phyloP scores from a whole-genome alignment of 139 green algal genomes.

The Chlorella sp. region DNA sequence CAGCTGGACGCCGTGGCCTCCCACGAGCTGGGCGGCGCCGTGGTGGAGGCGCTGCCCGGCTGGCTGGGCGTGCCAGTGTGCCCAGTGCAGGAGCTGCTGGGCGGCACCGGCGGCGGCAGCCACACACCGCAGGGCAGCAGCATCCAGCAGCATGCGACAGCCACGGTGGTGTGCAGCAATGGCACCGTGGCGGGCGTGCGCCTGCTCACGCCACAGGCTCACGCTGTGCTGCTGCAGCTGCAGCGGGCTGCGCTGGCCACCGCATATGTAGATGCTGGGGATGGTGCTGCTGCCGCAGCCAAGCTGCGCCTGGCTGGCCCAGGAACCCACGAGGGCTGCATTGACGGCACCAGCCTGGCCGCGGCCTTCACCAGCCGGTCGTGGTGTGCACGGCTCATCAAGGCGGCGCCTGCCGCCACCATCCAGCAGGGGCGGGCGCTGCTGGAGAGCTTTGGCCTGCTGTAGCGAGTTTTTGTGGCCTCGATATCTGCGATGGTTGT shows the following conservation, averaged over 20 bases:
- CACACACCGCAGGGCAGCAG: not conserved
- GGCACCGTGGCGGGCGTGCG: not conserved
- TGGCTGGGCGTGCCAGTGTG: not conserved
- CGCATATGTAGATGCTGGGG: too few relatives aligned
- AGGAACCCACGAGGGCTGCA: too few relatives aligned
- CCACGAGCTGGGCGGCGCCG: not conserved
- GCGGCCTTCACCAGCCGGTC: too few relatives aligned
- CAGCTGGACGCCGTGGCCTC: not conserved
- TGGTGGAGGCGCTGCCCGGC: not conserved
- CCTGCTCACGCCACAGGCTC: not conserved
- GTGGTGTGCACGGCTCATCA: too few relatives aligned
- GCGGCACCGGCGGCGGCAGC: not conserved
- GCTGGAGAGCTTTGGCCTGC: too few relatives aligned
- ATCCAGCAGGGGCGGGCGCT: too few relatives aligned
- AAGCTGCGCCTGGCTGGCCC: too few relatives aligned
- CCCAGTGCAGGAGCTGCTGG: not conserved
- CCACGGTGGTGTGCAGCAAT: slow-evolving; percentile 8
- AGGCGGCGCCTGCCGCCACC: too few relatives aligned
- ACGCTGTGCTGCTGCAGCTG: not conserved
- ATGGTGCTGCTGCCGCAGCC: too few relatives aligned
- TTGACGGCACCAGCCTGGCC: too few relatives aligned
- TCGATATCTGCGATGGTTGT: too few relatives aligned
- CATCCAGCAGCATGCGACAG: not conserved
- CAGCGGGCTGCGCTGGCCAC: not conserved
- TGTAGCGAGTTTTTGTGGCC: too few relatives aligned